Evolutionary conservation across 2,329 filamentous ascomycete genomes (phyloP), one percentile per base, ranked within the genome.

Genomic region (Calcarisporium arbuscula): DNA sequence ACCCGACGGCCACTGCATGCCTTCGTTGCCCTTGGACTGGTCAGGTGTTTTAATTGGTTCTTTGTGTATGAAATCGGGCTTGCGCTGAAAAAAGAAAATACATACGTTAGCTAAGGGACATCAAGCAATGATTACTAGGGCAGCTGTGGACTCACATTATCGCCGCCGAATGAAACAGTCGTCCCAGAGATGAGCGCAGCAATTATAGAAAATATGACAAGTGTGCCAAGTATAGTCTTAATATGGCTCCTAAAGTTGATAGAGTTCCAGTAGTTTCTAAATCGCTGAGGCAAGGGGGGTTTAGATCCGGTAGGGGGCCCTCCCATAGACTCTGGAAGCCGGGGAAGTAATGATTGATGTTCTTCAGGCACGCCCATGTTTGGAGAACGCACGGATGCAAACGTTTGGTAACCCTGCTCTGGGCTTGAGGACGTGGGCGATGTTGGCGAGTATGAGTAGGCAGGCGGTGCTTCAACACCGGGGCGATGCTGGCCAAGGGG

Each of bases 271-370:
- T 26, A 41, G 5, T 50, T 43, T 27, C 45, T 57, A 18, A 47
- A 22, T n/a, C 54, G 55, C 31, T 41, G 45, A 53, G 53, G 58
- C 43, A 53, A 40, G 3, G 54, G 48, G 3, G 43, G 38, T 23
- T 38, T 28, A 5, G 34, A 33, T 47, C 34, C 50, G 28, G 45
- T 44, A 5, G 48, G 49, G 15, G 51, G 44, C 8, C 44, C 55
- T 23, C 63, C 58, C 61, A 72, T 70, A 39, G 65, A 71, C 59
- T 73, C 57, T 6, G 66, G 68, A 5, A 56, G 56, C 28, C 54
- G 47, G 19, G 53, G 49, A 35, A 74, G 54, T 4, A 74, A 52
- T 36, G 58, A 54, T 30, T 63, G 60, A 15, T 56, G 53, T 45
- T 74, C 69, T 25, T 62, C 57, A 3, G 53, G 46, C 9, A 49